Evolutionary conservation across 2,329 filamentous ascomycete species (phyloP).

Genomic region (Clonostachys rhizophaga): DNA sequence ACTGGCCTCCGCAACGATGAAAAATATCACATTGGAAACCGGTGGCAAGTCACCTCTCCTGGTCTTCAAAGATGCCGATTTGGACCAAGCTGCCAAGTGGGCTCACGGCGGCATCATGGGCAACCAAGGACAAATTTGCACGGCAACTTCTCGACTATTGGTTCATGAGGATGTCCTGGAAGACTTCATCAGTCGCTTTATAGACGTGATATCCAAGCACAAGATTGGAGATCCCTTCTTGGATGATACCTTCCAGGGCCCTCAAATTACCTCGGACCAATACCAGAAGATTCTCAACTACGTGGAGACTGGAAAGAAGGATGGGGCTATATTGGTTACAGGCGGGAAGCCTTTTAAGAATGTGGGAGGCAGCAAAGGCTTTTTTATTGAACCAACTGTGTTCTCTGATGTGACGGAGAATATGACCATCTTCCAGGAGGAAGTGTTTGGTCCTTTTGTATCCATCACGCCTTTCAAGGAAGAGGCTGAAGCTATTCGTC

Average conservation of each 20-base stretch:
- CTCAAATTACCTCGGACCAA: constrained; percentile 51
- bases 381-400: constrained; percentile 9
- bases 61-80: too few relatives aligned
- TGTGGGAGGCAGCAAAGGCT: constrained; percentile 28
- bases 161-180: constrained; percentile 51
- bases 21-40: too few relatives aligned
- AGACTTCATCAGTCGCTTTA: constrained; percentile 52
- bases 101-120: constrained; percentile 29
- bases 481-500: constrained; percentile 11
- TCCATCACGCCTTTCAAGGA: constrained; percentile 9
- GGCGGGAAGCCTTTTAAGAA: constrained; percentile 50
- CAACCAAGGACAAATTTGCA: constrained; percentile 53
- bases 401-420: constrained; percentile 10
- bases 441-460: constrained; percentile 16
- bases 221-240: constrained; percentile 13
- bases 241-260: constrained; percentile 19
- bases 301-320: constrained; percentile 35
- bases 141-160: constrained; percentile 49
- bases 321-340: constrained; percentile 58
- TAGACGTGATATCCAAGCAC: constrained; percentile 38
- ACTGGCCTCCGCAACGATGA: too few relatives aligned
- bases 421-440: constrained; percentile 13
- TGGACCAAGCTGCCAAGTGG: too few relatives aligned
- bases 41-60: too few relatives aligned
- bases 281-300: constrained; percentile 60